These are phyloP conservation scores for Aurantiochytrium sp. DNA, from an alignment of 108 stramenopile species.

Conservation along the genomic window DNA sequence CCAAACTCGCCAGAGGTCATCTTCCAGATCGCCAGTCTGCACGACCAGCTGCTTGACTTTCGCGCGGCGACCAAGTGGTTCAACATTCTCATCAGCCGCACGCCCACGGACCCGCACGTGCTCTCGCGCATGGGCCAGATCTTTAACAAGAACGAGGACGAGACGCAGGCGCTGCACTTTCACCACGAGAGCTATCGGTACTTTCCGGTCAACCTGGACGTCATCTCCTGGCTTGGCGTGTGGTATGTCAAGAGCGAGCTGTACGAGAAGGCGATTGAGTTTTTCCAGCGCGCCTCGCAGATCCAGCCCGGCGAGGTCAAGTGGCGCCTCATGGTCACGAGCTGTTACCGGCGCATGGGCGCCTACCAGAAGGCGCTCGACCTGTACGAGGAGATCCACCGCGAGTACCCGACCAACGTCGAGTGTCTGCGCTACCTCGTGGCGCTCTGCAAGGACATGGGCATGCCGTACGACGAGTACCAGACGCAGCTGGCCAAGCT, in stretches of 20 bases:
- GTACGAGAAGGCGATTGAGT: constrained; percentile 76
- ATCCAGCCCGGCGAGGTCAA: constrained; percentile 79
- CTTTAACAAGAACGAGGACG: constrained; percentile 55
- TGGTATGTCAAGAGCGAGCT: constrained; percentile 81
- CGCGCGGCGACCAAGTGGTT: constrained; percentile 66
- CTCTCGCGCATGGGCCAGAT: constrained; percentile 71
- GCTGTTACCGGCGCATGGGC: constrained; percentile 69
- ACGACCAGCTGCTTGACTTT: constrained; percentile 55
- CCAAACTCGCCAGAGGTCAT: constrained; percentile 75
- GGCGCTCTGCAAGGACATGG: constrained; percentile 55
- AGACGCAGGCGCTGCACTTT: constrained; percentile 66
- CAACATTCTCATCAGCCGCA: constrained; percentile 69
- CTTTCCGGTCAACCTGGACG: constrained; percentile 75
- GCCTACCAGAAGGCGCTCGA: constrained; percentile 61
- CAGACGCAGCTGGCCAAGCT: constrained; percentile 58
- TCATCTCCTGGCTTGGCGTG: constrained; percentile 75
- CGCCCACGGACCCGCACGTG: constrained; percentile 68
- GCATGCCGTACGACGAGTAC: constrained; percentile 54
- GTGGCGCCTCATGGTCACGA: constrained; percentile 77
- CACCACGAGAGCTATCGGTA: constrained; percentile 70
- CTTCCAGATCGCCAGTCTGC: constrained; percentile 75
- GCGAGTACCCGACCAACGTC: constrained; percentile 65
- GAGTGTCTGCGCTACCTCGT: constrained; percentile 68
- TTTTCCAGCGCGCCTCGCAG: constrained; percentile 73
- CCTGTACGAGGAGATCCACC: constrained; percentile 68